Evolutionary conservation across 1,139 yeast genomes (phyloP), one percentile per base, ranked within the genome.

Genomic region (Blastobotrys ciferrii): DNA sequence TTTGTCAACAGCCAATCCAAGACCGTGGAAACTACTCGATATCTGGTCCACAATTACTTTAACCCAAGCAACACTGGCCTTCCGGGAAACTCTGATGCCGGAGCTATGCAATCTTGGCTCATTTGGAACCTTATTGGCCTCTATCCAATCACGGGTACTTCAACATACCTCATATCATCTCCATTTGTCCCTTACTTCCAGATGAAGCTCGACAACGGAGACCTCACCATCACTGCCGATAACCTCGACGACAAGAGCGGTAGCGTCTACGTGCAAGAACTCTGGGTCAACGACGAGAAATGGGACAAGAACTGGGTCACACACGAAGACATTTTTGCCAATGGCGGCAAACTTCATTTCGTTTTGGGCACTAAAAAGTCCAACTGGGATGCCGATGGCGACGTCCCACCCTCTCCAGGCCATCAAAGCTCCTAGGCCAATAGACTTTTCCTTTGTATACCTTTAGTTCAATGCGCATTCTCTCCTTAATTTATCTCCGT

Each of bases 71-170:
- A 60, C 4, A 49, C 49, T 5, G 71, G 68, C 1, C 52, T 71
- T 31, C 73, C 74, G 2, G 74, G 74, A 1, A 70, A 70, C 51
- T 67, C 73, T 1, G 74, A 70, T 53, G 72, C 69, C 17, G 74
- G 74, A 11, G 70, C 74, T 4, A 68, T 70, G 72, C 73, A 70
- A 51, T 63, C 70, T 2, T 71, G 73, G 73, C 52, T 68, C 14
- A 60, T 70, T 38, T 70, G 68, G 57, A 68, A 62, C 1, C 48
- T 70, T 40, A 54, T 68, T 36, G 75, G 75, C 0, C 45, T 70
- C 20, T 70, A 70, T 49, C 74, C 73, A 4, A 60, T 69, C 15
- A 57, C 73, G 13, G 73, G 72, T 1, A 68, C 73, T 1, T 64
- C 71, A 12, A 65, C 70, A 1, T 71, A 70, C 48, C 56, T 71